A percentile compares a stretch with the other conserved stretches of the same genome.
These are phyloP conservation scores for Euphorbia pulcherrima DNA, from an alignment of 345 rosid species.

Conservation along the genomic window DNA sequence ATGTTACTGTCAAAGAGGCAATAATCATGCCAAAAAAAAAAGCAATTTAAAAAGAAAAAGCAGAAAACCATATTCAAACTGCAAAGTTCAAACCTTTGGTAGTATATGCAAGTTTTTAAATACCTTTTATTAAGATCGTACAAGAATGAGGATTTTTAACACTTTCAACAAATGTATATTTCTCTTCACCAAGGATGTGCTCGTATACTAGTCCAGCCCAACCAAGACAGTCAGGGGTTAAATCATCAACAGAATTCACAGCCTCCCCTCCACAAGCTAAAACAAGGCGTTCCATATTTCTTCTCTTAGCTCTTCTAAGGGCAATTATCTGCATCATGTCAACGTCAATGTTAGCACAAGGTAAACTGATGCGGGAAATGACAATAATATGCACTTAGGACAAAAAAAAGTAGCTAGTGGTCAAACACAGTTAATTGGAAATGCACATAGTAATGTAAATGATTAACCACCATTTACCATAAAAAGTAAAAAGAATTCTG, in stretches of 20 bases:
- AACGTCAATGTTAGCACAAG: neutral
- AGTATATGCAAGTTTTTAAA: neutral
- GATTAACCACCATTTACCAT: too few relatives aligned
- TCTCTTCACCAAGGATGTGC: conserved; percentile 91
- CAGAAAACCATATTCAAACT: neutral
- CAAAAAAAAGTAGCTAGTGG: neutral
- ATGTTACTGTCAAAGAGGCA: neutral
- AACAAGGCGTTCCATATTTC: conserved; percentile 96
- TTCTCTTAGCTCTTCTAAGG: conserved; percentile 94
- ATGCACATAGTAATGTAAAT: neutral
- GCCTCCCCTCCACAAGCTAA: conserved; percentile 98
- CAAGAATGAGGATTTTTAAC: conserved; percentile 90
- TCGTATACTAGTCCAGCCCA: conserved; percentile 99
- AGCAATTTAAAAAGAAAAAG: neutral
- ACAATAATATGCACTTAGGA: neutral
- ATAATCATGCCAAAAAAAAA: neutral
- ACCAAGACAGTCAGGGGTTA: conserved; percentile 87
- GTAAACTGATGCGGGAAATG: conserved; percentile 6
- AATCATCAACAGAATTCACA: conserved; percentile 80
- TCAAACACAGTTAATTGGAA: neutral
- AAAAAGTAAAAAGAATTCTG: neutral
- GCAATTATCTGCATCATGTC: conserved; percentile 68
- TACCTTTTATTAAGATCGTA: conserved; percentile 93
- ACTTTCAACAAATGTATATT: conserved; percentile 93
- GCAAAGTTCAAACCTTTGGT: neutral